phyloP scores from a whole-genome alignment of 2,329 filamentous ascomycete species.

The Exophiala alcalophila region DNA sequence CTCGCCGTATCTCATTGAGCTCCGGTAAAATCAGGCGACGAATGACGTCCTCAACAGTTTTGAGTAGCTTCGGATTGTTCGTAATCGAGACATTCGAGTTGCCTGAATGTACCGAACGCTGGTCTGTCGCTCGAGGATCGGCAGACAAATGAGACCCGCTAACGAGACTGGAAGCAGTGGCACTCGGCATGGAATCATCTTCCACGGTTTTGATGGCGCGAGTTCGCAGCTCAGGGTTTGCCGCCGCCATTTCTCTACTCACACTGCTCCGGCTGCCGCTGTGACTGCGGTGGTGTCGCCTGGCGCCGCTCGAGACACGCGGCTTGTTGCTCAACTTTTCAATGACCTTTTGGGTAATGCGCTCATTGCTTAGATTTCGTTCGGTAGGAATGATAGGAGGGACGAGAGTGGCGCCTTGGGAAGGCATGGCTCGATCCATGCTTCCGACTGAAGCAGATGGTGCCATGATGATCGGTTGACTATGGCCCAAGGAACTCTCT shows the following conservation, averaged over 20 bases:
- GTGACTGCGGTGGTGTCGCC: conserved; percentile 42
- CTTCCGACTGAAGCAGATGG: conserved; percentile 40
- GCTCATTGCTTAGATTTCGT: conserved; percentile 64
- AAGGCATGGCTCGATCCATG: conserved; percentile 41
- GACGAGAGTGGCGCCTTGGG: conserved; percentile 50
- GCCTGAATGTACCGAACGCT: conserved; percentile 58
- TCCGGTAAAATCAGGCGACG: conserved; percentile 86
- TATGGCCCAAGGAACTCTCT: conserved; percentile 65
- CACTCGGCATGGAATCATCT: conserved; percentile 52
- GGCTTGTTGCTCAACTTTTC: conserved; percentile 61
- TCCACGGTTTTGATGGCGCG: conserved; percentile 50
- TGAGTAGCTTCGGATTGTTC: conserved; percentile 85
- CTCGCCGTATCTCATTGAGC: conserved; percentile 83
- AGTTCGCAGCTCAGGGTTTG: conserved; percentile 41
- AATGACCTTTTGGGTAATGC: conserved; percentile 65
- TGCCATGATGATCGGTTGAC: conserved; percentile 36
- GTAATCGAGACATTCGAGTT: conserved; percentile 66
- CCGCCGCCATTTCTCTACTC: conserved; percentile 45
- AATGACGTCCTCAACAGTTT: conserved; percentile 91
- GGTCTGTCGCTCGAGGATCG: conserved; percentile 52
- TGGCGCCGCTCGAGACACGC: conserved; percentile 40
- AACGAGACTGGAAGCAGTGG: conserved; percentile 59
- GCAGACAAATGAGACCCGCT: conserved; percentile 55
- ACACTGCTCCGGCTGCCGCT: conserved; percentile 43
- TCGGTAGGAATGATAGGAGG: conserved; percentile 58